Base-by-base conservation (phyloP, 495 filamentous ascomycete genomes). In the Tuber borchii region DNA sequence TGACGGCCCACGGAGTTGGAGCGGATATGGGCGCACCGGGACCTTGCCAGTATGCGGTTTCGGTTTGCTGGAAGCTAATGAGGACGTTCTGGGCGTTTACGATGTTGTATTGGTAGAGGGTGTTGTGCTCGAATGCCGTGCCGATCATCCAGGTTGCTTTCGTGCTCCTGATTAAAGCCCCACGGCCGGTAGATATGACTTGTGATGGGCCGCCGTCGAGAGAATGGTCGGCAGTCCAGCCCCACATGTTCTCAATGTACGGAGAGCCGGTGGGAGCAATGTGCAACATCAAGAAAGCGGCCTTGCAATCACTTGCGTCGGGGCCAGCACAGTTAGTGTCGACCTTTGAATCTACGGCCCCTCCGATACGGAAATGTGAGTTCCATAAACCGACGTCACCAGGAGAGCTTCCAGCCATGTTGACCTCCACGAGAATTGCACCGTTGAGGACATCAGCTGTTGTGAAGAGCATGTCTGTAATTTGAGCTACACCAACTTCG, bases 91-190 rank as follows among this genome's bases (percentile, higher is more conserved):
- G 85, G 7, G 92, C 91, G 70, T 87, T 88, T 71, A 86, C 84
- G 77, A 95, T 85, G 76, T 95, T 91, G 86, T 95, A 96, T 82
- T 97, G 92, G 82, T 93, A 94, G 1, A 96, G 86, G 7, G 87
- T 85, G 83, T 90, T 88, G 84, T 97, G 93, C 84, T 97, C 93
- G 7, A 90, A 90, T 0, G 87, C 87, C 0, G 93, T 94, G 70
- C 92, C 93, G 69, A 89, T 88, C 5, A 91, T 86, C 87, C 89
- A 87, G 73, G 87, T 87, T 16, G 89, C 89, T 0, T 83, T 83
- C 31, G 84, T 85, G 12, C 86, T 86, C 75, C 89, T 86, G 78
- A 92, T 88, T 45, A 89, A 86, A 45, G 92, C 83, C 17, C 92
- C 92, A 43, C 92, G 87, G 0, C 92, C 92, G 10, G 87, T 87